Evolutionary conservation across 768 basidiomycete genomes (phyloP).

Genomic region (Tylopilus cervinicoccineus): DNA sequence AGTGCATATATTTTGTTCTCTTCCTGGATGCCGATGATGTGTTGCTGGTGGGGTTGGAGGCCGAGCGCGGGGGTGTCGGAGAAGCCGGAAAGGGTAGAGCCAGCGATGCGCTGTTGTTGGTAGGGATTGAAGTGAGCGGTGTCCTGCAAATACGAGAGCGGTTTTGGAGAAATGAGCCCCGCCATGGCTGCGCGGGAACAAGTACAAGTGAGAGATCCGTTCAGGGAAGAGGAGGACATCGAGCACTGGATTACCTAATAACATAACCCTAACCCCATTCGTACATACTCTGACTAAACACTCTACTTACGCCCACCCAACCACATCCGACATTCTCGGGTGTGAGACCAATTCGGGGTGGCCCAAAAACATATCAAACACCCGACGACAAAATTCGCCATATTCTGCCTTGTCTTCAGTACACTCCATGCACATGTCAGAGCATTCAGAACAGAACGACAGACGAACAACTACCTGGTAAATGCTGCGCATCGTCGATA

Average conservation of each 20-base stretch:
- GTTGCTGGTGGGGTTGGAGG: conserved; percentile 51
- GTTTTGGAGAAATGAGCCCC: conserved; percentile 60
- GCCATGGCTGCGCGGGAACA: conserved; percentile 40
- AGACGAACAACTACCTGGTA: conserved; percentile 35
- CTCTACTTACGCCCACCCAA: conserved; percentile 27
- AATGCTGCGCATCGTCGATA: conserved; percentile 50
- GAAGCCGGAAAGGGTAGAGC: conserved; percentile 38
- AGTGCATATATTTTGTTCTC: conserved; percentile 86
- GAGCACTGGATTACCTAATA: conserved; percentile 21
- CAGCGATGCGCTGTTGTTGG: conserved; percentile 39
- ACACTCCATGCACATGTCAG: conserved; percentile 13
- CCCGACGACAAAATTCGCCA: conserved; percentile 31
- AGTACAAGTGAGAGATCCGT: conserved; percentile 13
- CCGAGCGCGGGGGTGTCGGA: conserved; percentile 61
- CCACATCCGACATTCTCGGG: conserved; percentile 29
- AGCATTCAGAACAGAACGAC: not conserved
- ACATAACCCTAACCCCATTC: conserved; percentile 26
- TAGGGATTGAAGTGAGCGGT: conserved; percentile 58
- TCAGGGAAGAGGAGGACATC: not conserved
- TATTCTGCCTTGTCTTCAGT: conserved; percentile 28
- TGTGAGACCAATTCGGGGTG: conserved; percentile 33
- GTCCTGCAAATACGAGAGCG: conserved; percentile 62
- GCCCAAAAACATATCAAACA: conserved; percentile 27
- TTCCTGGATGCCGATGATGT: conserved; percentile 52
- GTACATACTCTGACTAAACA: not conserved